phyloP scores from a whole-genome alignment of 441 rosid genomes.

The Jatropha multifida region DNA sequence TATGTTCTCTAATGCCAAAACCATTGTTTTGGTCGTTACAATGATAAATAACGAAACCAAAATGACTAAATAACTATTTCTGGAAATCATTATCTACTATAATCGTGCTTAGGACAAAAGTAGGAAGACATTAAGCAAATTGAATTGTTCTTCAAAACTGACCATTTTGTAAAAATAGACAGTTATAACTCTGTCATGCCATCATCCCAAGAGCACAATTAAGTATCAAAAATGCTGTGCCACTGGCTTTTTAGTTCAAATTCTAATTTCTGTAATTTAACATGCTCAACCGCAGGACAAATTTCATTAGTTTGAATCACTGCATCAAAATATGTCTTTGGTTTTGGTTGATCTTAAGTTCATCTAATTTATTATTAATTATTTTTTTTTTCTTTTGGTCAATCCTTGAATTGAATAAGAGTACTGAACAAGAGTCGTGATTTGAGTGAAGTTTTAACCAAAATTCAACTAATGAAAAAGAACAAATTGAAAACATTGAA shows the following conservation, averaged over 20 bases:
- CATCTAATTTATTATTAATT: no score
- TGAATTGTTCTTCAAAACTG: background rate
- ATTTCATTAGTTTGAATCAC: no score
- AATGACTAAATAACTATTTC: background rate
- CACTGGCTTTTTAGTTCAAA: background rate
- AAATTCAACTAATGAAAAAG: background rate
- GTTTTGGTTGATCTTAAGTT: no score
- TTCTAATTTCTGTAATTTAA: background rate
- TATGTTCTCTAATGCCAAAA: background rate
- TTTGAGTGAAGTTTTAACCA: background rate
- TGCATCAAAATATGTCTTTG: no score
- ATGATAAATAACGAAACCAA: background rate
- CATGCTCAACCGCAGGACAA: background rate
- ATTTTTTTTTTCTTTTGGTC: no score
- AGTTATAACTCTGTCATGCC: no score
- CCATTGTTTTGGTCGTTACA: no score
- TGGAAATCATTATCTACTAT: background rate
- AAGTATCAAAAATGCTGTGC: background rate
- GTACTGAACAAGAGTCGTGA: background rate
- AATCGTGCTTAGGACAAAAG: background rate
- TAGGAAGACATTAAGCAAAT: background rate
- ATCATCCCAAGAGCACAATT: background rate
- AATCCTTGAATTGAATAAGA: no score
- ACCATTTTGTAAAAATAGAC: background rate
- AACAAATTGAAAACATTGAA: background rate